Evolutionary conservation across 164 flowering plant species (phyloP).

Genomic region (Paratinospora sagittata): DNA sequence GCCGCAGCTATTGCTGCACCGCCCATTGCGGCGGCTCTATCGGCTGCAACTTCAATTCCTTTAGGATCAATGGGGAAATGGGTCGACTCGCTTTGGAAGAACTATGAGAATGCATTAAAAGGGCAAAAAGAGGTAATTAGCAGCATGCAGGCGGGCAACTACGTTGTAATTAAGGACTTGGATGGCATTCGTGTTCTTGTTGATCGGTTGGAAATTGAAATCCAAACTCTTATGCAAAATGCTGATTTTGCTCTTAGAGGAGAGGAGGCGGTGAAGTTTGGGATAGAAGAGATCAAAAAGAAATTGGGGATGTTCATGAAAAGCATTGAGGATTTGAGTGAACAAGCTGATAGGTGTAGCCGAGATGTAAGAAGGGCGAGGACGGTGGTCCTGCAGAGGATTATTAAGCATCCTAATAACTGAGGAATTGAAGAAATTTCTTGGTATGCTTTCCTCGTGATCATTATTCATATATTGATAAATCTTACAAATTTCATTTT

Average conservation of each 20-base stretch:
- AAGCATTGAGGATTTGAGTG: constrained; percentile 53
- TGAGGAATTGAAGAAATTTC: constrained; percentile 9
- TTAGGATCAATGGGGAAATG: constrained; percentile 79
- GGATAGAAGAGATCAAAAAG: constrained; percentile 68
- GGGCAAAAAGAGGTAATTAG: constrained; percentile 54
- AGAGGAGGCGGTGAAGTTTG: constrained; percentile 55
- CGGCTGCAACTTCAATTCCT: constrained; percentile 72
- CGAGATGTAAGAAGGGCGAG: constrained; percentile 55
- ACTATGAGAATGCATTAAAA: constrained; percentile 50
- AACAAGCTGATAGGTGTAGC: constrained; percentile 56
- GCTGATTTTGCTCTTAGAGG: constrained; percentile 50
- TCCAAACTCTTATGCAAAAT: constrained; percentile 45
- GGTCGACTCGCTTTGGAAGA: too few relatives aligned
- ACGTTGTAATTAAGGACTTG: constrained; percentile 58
- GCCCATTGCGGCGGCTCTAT: constrained; percentile 68
- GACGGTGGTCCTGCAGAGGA: constrained; percentile 60
- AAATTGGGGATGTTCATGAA: constrained; percentile 47
- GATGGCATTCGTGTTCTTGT: constrained; percentile 62
- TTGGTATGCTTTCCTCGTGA: constrained; percentile 6
- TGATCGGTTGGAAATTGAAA: constrained; percentile 41
- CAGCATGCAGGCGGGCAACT: constrained; percentile 54
- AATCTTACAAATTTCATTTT: background rate
- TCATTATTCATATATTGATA: constrained; percentile 1
- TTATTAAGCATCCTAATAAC: constrained; percentile 47
- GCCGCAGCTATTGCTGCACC: constrained; percentile 86